Base-by-base conservation (phyloP, 2,329 filamentous ascomycete species). In the Setomelanomma holmii region DNA sequence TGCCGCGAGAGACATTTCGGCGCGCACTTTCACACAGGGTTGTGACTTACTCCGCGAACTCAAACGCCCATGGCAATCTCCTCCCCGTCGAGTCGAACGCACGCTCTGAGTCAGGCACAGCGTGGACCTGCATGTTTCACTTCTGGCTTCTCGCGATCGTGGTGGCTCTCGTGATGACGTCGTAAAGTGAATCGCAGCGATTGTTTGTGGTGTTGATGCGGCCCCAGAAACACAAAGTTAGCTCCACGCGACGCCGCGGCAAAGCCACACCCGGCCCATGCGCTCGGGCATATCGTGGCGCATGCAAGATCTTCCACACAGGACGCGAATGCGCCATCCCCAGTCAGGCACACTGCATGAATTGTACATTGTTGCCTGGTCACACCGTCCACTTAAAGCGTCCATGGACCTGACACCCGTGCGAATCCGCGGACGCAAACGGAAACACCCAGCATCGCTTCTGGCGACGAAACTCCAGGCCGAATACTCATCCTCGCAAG, bases 51-150 rank as follows among this genome's bases (percentile, higher is more conserved):
- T 86, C 83, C 71, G 83, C 82, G 66, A 81, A 85, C 58, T 86
- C 81, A 69, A 84, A 85, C 14, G 78, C 84, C 84, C 84, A 88
- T n/a, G 86, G 85, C 43, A 88, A 68, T 47, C 79, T 76, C 61
- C 83, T 82, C 43, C 85, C 85, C 42, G 81, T 80, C 46, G 82
- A 79, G 65, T 87, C 84, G 64, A 79, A 78, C 24, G 83, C 84
- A 64, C 84, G 82, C 72, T 88, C 86, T 61, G 84, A 80, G 47
- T 83, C 83, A 27, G 85, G 84, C 10, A 88, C 85, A 24, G 83
- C 84, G 71, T 88, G 85, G 45, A 88, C 84, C 72, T 88, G 85
- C 82, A 87, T 87, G 49, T 75, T 76, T 55, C 41, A 20, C 30
- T 34, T 10, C 42, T 43, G 33, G 35, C 14, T 42, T 34, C 46